Conservation (phyloP, 805 yeast species). For the Ogataea chonburiensis region DNA sequence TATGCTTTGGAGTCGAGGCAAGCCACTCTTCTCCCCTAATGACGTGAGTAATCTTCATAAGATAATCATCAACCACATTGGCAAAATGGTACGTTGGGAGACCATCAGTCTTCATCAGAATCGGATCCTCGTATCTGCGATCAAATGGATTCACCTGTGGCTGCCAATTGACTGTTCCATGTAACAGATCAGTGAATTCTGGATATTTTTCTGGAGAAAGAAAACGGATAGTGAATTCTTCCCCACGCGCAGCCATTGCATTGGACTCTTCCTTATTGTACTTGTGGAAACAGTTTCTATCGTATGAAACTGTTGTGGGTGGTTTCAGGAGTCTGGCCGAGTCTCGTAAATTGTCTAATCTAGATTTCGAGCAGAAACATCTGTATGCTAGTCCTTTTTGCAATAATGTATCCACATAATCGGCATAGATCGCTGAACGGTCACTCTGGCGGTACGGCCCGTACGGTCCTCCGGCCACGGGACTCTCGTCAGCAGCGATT, state of each 20-base stretch:
- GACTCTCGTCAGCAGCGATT: constrained; percentile 79
- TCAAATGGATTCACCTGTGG: constrained; percentile 73
- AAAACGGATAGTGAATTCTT: constrained; percentile 63
- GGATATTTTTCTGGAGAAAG: constrained; percentile 74
- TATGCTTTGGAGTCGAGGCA: constrained; percentile 92
- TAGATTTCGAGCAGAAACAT: constrained; percentile 81
- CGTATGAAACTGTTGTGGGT: constrained; percentile 91
- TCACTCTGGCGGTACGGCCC: constrained; percentile 89
- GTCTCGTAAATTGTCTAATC: constrained; percentile 64
- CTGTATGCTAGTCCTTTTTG: constrained; percentile 74
- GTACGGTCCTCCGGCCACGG: constrained; percentile 71
- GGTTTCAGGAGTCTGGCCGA: constrained; percentile 76
- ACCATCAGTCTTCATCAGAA: constrained; percentile 88
- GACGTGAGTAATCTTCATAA: constrained; percentile 91
- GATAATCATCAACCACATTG: constrained; percentile 90
- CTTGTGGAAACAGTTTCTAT: constrained; percentile 66
- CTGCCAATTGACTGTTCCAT: constrained; percentile 73
- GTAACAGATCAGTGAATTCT: constrained; percentile 66
- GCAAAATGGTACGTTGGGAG: constrained; percentile 97
- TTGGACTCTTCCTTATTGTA: constrained; percentile 42
- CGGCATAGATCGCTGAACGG: constrained; percentile 60
- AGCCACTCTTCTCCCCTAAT: constrained; percentile 98
- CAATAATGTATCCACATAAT: constrained; percentile 56
- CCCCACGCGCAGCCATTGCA: constrained; percentile 34
- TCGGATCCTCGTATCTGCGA: constrained; percentile 83